Evolutionary conservation across 1,139 yeast species (phyloP), one percentile per base, ranked within the genome.

Genomic region (Sugiyamaella grinbergsii): DNA sequence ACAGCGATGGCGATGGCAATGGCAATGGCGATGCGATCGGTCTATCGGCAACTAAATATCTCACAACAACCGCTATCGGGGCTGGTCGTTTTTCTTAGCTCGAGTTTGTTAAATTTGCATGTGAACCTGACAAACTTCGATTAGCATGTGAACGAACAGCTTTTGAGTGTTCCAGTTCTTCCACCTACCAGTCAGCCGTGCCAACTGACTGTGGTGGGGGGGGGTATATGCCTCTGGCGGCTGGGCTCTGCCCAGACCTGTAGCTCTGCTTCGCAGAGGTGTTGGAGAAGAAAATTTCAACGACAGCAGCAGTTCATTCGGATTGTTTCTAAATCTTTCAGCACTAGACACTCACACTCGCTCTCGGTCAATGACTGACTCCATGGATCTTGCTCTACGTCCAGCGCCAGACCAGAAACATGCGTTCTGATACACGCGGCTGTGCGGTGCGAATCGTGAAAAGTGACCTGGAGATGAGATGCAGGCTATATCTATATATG

Each of bases 71-170:
- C n/a, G n/a, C n/a, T n/a, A n/a, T n/a, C n/a, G n/a, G n/a, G n/a
- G n/a, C n/a, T n/a, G n/a, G n/a, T n/a, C n/a, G n/a, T 13, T 29
- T 15, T 29, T 33, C 37, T 22, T 33, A 18, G 37, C 37, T 18
- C 15, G 15, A 33, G 15, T 16, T 10, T 15, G 18, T 4, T 40
- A 37, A 37, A 37, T 8, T 40, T 16, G 44, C 44, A 40, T 40
- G 44, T 40, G 44, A 40, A 40, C 26, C 32, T 40, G 44, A 28
- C 44, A 40, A 24, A 26, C 4, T 6, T 11, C 22, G 11, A 3
- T 28, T 40, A 8, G 44, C 44, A 40, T 40, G 44, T 40, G 44
- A 40, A 40, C 42, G n/a, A n/a, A n/a, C n/a, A n/a, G n/a, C n/a
- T n/a, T n/a, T n/a, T n/a, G n/a, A n/a, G n/a, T n/a, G n/a, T n/a